These are phyloP conservation scores for Podila minutissima DNA, from an alignment of 192 early-diverging fungal genomes.

Conservation along the genomic window DNA sequence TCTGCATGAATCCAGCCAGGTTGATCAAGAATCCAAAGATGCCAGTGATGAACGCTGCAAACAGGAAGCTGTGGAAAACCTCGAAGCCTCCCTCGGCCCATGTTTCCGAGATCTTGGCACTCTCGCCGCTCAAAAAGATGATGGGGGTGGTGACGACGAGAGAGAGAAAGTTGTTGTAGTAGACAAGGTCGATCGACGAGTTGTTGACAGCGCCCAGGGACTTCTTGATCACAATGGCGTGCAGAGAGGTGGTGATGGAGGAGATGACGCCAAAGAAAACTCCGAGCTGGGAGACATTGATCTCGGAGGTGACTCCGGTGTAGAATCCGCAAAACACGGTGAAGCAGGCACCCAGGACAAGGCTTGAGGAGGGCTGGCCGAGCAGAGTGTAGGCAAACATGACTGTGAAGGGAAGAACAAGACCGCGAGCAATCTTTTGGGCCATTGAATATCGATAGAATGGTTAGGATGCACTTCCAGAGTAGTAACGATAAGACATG, in stretches of 20 bases:
- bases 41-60: conserved; percentile 54
- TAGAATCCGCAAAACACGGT: conserved; percentile 64
- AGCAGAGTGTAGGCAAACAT: conserved; percentile 53
- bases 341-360: conserved; percentile 53
- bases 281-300: conserved; percentile 43
- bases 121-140: conserved; percentile 58
- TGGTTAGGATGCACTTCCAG: background rate
- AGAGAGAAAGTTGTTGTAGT: conserved; percentile 68
- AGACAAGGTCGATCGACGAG: conserved; percentile 65
- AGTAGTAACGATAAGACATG: background rate
- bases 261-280: conserved; percentile 60
- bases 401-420: conserved; percentile 69
- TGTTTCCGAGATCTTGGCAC: conserved; percentile 6
- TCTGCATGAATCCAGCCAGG: conserved; percentile 70
- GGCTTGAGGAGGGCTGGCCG: conserved; percentile 34
- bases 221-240: conserved; percentile 71
- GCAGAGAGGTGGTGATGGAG: conserved; percentile 63
- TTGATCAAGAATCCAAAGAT: conserved; percentile 71
- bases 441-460: background rate
- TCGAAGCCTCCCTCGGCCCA: conserved; percentile 5
- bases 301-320: conserved; percentile 55
- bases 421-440: conserved; percentile 59
- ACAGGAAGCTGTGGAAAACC: conserved; percentile 26
- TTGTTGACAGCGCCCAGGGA: conserved; percentile 55
- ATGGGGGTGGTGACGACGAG: conserved; percentile 56